Evolutionary conservation across 2,329 filamentous ascomycete genomes (phyloP).

Genomic region (Arthrobotrys musiformis): DNA sequence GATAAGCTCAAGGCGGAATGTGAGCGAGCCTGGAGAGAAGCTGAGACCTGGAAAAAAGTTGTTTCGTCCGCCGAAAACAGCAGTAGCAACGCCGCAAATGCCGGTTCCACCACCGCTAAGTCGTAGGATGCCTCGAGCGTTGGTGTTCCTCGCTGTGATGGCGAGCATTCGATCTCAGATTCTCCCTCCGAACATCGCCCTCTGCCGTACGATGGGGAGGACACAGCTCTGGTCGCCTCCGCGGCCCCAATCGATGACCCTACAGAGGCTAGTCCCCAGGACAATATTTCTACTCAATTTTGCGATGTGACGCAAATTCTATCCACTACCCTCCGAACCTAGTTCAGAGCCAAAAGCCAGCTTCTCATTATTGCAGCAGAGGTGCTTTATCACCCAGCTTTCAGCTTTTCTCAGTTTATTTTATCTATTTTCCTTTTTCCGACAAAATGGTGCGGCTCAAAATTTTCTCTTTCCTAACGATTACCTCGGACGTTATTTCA

Average conservation of each 20-base stretch:
- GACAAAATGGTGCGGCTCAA: constrained; percentile 55
- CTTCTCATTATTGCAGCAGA: constrained; percentile 1
- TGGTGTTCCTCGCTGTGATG: constrained; percentile 52
- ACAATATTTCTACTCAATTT: neutral
- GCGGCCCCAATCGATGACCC: neutral
- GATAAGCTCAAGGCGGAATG: constrained; percentile 86
- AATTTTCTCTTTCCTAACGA: constrained; percentile 44
- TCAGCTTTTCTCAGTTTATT: neutral
- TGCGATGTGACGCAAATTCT: neutral
- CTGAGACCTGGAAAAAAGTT: constrained; percentile 80
- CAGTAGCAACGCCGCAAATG: constrained; percentile 10
- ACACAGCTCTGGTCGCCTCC: neutral
- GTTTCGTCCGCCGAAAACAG: constrained; percentile 46
- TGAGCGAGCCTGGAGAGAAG: constrained; percentile 79
- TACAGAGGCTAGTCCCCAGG: neutral
- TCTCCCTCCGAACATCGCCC: neutral
- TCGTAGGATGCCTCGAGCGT: constrained; percentile 25
- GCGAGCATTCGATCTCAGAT: constrained; percentile 55
- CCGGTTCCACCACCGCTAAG: constrained; percentile 25
- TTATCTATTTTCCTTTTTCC: constrained; percentile 4
- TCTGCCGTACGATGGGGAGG: neutral
- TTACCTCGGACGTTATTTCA: constrained; percentile 40
- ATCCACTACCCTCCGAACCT: neutral
- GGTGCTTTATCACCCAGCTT: constrained; percentile 18
- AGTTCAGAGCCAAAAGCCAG: neutral